Base-by-base conservation (phyloP, 2,329 filamentous ascomycete species). In the Aaosphaeria pasadenensis region DNA sequence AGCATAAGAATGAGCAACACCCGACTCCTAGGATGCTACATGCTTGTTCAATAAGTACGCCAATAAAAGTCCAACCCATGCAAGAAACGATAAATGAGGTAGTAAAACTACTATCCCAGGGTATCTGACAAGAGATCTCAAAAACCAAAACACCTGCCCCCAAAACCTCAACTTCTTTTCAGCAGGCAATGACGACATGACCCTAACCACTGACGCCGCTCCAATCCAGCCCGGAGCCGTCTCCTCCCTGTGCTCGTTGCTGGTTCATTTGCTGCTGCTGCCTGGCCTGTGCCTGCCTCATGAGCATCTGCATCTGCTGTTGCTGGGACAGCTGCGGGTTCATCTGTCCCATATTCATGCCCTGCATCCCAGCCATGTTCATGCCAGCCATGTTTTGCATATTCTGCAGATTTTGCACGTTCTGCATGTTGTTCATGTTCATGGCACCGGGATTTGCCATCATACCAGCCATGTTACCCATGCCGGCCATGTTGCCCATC, bases 261-360 rank as follows among this genome's bases (percentile, higher is more conserved):
- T 48, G 45, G 9, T 55, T 52, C 51, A 57, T 57, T 38, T 59
- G 49, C 31, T 38, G 42, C 31, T 62, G 57, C 24, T 55, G 52
- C 40, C 59, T 54, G 42, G 56, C 54, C 44, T 68, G 66, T 4
- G 57, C 59, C 50, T 66, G 64, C n/a, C 60, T 50, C 64, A 67
- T 63, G 55, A 66, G 57, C 56, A 64, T 58, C 59, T 64, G 63
- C 36, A 51, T 46, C 59, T 65, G 63, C 38, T 53, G 49, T 50
- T 66, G 62, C 51, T 65, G 62, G 47, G 60, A 52, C 42, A 70
- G 64, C 49, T 68, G 63, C 49, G 60, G 61, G 11, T 58, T 64
- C 55, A 60, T 63, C 38, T 59, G 54, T 39, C 54, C 49, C 38
- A 46, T 55, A 32, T 46, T 45, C 6, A 41, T 33, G 30, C 42